Evolutionary conservation across 1,139 yeast genomes (phyloP).

Genomic region (Suhomyces ambrosiae): DNA sequence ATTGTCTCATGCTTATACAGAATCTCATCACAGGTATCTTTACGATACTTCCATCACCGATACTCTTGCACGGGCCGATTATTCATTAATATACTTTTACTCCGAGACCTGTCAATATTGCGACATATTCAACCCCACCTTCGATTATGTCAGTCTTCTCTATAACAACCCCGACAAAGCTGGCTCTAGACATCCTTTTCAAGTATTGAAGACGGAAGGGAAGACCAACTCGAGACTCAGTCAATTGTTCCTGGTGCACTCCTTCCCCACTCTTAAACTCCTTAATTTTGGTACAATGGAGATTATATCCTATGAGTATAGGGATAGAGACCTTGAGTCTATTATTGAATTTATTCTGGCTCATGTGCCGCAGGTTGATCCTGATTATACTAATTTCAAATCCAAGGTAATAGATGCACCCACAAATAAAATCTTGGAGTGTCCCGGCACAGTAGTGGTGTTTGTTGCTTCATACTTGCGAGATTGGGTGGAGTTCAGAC

Average conservation of each 20-base stretch:
- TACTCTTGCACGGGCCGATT: conserved; percentile 25
- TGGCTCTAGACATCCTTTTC: conserved; percentile 22
- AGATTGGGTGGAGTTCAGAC: conserved; percentile 36
- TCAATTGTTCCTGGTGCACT: conserved; percentile 27
- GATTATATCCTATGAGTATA: conserved; percentile 25
- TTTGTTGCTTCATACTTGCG: conserved; percentile 26
- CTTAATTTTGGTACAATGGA: conserved; percentile 31
- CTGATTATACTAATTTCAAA: conserved; percentile 23
- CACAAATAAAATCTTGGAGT: conserved; percentile 10
- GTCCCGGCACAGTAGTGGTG: conserved; percentile 26
- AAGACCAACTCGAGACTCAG: conserved; percentile 25
- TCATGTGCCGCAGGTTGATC: conserved; percentile 17
- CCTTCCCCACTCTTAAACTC: conserved; percentile 39
- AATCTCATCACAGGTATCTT: conserved; percentile 20
- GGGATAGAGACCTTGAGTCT: conserved; percentile 26
- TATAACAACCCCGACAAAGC: conserved; percentile 23
- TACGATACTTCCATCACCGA: conserved; percentile 20
- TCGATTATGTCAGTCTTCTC: conserved; percentile 33
- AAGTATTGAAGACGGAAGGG: conserved; percentile 36
- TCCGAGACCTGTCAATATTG: conserved; percentile 44
- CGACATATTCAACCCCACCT: conserved; percentile 36
- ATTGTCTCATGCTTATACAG: conserved; percentile 1
- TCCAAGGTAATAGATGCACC: conserved; percentile 17
- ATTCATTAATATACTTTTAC: conserved; percentile 45
- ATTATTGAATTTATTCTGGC: conserved; percentile 28